Conservation (phyloP, 2,329 filamentous ascomycete species). For the Magnaporthiopsis poae region DNA sequence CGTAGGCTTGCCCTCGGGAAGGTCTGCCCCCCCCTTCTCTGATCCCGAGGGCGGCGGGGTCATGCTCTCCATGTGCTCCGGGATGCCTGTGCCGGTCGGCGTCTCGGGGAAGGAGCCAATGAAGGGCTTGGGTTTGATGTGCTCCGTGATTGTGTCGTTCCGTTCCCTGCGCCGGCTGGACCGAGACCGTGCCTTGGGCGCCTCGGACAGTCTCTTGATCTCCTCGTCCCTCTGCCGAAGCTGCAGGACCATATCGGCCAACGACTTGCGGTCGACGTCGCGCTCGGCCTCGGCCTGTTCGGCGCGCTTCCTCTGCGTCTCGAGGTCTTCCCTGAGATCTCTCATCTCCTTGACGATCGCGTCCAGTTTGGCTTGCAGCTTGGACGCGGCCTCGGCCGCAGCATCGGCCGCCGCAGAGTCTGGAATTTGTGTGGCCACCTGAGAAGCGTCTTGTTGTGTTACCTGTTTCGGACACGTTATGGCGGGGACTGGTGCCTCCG, state of each 20-base stretch:
- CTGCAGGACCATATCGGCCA: constrained; percentile 80
- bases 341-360: constrained; percentile 70
- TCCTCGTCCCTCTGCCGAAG: constrained; percentile 60
- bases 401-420: background rate
- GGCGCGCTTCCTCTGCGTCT: constrained; percentile 65
- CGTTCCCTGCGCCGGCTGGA: constrained; percentile 21
- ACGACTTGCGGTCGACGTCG: constrained; percentile 58
- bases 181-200: constrained; percentile 29
- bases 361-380: constrained; percentile 64
- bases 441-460: background rate
- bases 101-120: constrained; percentile 5
- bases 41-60: background rate
- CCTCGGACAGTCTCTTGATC: constrained; percentile 31
- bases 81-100: constrained; percentile 6
- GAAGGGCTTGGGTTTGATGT: background rate
- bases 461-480: constrained; percentile 16
- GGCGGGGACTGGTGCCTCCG: constrained; percentile 21
- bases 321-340: constrained; percentile 69
- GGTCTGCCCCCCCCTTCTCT: constrained; percentile 13
- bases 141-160: background rate
- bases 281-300: constrained; percentile 73
- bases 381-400: constrained; percentile 12
- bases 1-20: constrained; percentile 28
- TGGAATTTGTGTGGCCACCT: background rate
- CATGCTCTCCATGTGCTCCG: background rate